A percentile compares a stretch with the other conserved stretches of the same genome.
These are phyloP conservation scores for Vaccinium darrowii DNA, from an alignment of 148 eudicot species.

Conservation along the genomic window DNA sequence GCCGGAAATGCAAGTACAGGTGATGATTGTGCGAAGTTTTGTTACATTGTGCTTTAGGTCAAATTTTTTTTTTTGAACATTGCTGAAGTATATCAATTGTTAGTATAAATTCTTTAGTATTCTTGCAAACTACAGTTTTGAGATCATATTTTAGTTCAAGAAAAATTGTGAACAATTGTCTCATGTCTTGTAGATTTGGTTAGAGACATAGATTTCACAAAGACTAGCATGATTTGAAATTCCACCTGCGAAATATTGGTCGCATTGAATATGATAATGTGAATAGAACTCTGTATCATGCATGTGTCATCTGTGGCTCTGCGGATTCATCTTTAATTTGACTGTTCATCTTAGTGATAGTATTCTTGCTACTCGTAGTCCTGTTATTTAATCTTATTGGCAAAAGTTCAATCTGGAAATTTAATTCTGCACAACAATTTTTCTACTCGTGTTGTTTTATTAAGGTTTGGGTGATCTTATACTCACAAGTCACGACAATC, in stretches of 20 bases:
- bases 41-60: not conserved
- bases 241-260: not conserved
- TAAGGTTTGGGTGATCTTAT: not conserved
- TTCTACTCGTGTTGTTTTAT: not conserved
- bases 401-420: not conserved
- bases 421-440: not conserved
- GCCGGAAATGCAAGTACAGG: constrained; percentile 72
- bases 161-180: not conserved
- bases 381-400: not conserved
- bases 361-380: not conserved
- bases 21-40: constrained; percentile 18
- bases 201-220: not conserved
- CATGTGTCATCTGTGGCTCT: not conserved
- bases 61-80: not conserved
- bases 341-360: not conserved
- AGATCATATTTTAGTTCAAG: not conserved
- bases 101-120: not conserved
- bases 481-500: not conserved
- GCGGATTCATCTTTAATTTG: not conserved
- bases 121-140: not conserved
- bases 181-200: not conserved
- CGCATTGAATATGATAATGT: not conserved
- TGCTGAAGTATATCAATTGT: not conserved
- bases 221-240: not conserved
- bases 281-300: not conserved